Conservation (phyloP, 345 rosid species). For the Bretschneidera sinensis region DNA sequence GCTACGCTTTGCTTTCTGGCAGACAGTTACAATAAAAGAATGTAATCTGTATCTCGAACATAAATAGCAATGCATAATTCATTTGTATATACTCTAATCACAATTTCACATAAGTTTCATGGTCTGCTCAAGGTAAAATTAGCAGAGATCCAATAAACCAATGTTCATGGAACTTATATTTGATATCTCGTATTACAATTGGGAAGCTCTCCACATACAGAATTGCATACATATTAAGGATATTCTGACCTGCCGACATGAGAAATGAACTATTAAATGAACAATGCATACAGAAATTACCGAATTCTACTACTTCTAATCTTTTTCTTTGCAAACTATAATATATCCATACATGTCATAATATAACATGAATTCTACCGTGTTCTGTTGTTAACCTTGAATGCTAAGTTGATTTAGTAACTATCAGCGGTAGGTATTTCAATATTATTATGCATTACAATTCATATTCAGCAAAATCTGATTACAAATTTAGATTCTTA, state of each 20-base stretch:
- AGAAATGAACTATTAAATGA: too few relatives aligned
- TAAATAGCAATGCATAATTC: background rate
- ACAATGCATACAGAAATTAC: background rate
- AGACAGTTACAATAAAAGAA: constrained; percentile 6
- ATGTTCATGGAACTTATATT: background rate
- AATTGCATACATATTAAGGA: background rate
- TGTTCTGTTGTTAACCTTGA: too few relatives aligned
- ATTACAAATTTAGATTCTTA: background rate
- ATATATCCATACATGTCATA: too few relatives aligned
- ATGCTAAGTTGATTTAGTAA: background rate
- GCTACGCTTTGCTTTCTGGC: constrained; percentile 89
- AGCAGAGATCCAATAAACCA: background rate
- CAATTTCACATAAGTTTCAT: background rate
- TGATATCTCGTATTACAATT: background rate
- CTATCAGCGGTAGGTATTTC: too few relatives aligned
- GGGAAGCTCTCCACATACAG: too few relatives aligned
- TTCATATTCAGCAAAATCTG: background rate
- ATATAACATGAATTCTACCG: too few relatives aligned
- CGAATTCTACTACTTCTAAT: too few relatives aligned
- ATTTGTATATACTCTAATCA: background rate
- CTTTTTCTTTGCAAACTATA: too few relatives aligned
- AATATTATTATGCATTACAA: background rate
- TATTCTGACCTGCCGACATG: background rate
- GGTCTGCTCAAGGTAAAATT: background rate
- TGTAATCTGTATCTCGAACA: background rate